Base-by-base conservation (phyloP, 805 yeast genomes). In the Clavispora fructus region DNA sequence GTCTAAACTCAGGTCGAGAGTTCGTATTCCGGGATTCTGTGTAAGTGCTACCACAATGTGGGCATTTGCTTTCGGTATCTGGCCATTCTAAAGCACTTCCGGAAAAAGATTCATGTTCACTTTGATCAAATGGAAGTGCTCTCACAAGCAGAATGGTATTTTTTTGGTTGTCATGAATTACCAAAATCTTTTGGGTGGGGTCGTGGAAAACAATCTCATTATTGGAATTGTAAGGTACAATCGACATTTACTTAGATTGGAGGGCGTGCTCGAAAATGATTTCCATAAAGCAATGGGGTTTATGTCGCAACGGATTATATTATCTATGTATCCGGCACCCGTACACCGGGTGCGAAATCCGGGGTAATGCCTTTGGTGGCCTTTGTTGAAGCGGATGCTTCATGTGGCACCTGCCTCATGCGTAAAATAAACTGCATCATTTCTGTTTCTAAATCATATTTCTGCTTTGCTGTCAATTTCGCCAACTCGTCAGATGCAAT, bases 161-260 rank as follows among this genome's bases (percentile, higher is more conserved):
- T 13, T 62, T 56, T 38, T 58, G 61, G 47, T 58, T 60, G 54
- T 68, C 61, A 42, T 66, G 72, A 2, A 68, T 48, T 5, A 68
- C 71, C 32, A 68, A 51, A 28, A 68, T 56, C 19, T 69, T 67
- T 39, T 63, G 61, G 31, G 52, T 49, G 16, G 71, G 69, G 43
- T 68, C 71, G 41, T 68, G 71, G 49, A 63, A 67, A 5, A 68
- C 63, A 35, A 68, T 52, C 40, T 60, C 58, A 43, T 59, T 61
- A 35, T 56, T 57, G 16, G 58, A 41, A 45, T 67, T 60, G 54
- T 68, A 68, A 2, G 74, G 73, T 30, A 68, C 69, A 26, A 68
- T 59, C 11, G 74, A 68, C 74, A 68, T 68, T 14, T 41, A 14
- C 16, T 19, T 35, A 19, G 5, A 5, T 19, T 19, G 23, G 23